Evolutionary conservation across 768 basidiomycete species (phyloP).

Genomic region (Amanita inopinata): DNA sequence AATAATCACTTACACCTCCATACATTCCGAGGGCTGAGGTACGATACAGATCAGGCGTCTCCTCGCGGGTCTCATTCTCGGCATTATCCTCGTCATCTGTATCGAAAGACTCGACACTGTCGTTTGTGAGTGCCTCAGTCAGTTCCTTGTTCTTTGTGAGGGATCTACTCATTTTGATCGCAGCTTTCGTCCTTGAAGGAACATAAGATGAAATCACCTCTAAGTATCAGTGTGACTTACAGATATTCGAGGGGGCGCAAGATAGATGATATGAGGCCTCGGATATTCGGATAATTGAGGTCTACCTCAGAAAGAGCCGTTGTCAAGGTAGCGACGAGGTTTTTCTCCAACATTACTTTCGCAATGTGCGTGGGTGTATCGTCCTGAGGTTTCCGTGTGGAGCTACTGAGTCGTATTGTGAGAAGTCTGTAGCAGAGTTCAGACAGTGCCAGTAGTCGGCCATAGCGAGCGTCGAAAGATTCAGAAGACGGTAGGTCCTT

Average conservation of each 20-base stretch:
- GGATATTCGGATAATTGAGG: constrained; percentile 89
- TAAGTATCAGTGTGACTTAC: constrained; percentile 34
- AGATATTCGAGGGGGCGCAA: constrained; percentile 83
- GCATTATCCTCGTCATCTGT: constrained; percentile 54
- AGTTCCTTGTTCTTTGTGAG: constrained; percentile 56
- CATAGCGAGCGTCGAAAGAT: constrained; percentile 68
- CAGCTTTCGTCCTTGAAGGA: constrained; percentile 71
- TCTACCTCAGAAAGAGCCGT: constrained; percentile 87
- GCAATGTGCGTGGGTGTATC: constrained; percentile 88
- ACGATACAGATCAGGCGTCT: constrained; percentile 89
- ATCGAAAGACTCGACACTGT: constrained; percentile 40
- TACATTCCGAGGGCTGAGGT: constrained; percentile 97
- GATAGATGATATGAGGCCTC: constrained; percentile 76
- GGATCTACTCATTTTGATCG: constrained; percentile 94
- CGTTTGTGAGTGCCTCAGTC: constrained; percentile 36
- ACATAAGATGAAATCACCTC: constrained; percentile 7
- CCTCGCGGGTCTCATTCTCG: constrained; percentile 51
- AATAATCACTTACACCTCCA: constrained; percentile 56
- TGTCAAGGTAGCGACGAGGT: constrained; percentile 84
- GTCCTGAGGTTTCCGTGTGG: constrained; percentile 47
- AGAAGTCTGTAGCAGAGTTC: constrained; percentile 86
- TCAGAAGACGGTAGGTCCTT: constrained; percentile 64
- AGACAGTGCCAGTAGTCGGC: constrained; percentile 75
- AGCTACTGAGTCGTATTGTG: constrained; percentile 60
- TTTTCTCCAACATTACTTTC: constrained; percentile 98